Conservation (phyloP, 768 basidiomycete species). For the Rhodotorula babjevae region DNA sequence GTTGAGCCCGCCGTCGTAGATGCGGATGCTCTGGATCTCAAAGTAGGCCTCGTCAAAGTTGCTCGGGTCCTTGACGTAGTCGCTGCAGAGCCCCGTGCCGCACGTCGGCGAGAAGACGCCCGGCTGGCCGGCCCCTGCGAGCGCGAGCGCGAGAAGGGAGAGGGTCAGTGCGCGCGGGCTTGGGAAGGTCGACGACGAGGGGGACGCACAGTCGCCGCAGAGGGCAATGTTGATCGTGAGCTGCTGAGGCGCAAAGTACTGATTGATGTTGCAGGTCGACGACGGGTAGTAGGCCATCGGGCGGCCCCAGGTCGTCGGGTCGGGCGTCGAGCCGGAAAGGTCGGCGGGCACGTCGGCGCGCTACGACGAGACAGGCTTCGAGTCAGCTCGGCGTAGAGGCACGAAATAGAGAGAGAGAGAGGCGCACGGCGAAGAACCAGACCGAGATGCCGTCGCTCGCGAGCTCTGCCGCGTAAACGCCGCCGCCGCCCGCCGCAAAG, state of each 20-base stretch:
- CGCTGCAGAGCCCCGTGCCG: constrained; percentile 57
- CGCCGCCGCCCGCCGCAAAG: constrained; percentile 53
- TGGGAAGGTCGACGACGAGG: too few relatives aligned
- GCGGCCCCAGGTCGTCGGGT: constrained; percentile 55
- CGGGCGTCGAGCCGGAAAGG: constrained; percentile 49
- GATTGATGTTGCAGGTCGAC: constrained; percentile 43
- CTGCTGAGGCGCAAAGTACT: constrained; percentile 46
- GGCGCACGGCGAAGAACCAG: constrained; percentile 58
- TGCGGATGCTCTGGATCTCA: constrained; percentile 63
- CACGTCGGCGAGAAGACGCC: constrained; percentile 61
- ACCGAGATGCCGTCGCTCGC: constrained; percentile 51
- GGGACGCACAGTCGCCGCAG: constrained; percentile 44
- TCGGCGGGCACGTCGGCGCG: constrained; percentile 43
- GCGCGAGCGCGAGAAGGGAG: neutral
- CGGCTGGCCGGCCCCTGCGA: constrained; percentile 50
- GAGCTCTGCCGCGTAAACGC: constrained; percentile 52
- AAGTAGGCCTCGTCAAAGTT: constrained; percentile 67
- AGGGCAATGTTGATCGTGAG: constrained; percentile 39
- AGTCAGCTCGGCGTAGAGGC: constrained; percentile 1
- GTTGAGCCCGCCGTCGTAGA: constrained; percentile 46
- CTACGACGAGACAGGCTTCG: constrained; percentile 3
- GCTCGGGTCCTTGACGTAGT: constrained; percentile 63
- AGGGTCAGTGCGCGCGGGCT: neutral
- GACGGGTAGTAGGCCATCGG: constrained; percentile 63
- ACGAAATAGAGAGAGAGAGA: neutral